Base-by-base conservation (phyloP, 1,139 yeast species). In the Hyphopichia khmerensis region DNA sequence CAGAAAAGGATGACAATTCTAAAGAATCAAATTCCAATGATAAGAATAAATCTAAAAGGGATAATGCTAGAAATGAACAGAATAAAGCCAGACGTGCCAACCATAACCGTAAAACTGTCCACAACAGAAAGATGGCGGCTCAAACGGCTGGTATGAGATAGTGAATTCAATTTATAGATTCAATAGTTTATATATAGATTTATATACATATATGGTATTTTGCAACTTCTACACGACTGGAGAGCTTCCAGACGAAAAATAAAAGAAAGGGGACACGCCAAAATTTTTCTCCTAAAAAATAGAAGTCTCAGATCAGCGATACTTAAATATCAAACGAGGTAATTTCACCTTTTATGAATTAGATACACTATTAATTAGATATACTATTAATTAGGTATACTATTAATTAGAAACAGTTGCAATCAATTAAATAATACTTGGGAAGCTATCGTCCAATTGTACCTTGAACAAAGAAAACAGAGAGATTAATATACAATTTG, bases 21-120 rank as follows among this genome's bases (percentile, higher is more conserved):
- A n/a, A 7, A 19, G 36, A 19, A 4, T 21, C 36, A 13, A 11
- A 16, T 6, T 31, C 38, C 43, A 47, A 46, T 11, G 50, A 50
- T 2, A 69, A 69, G 49, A 62, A 52, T 34, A 66, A 63, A 40
- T 37, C 40, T 24, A 54, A 52, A 43, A 41, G 46, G 3, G 42
- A 45, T 1, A 62, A 69, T 21, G 73, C 75, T 1, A 61, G 67
- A 42, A 80, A 82, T 46, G 84, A 79, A 41, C 72, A 75, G 49
- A 72, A 80, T 44, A 83, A 84, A 59, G 74, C 84, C 1, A 62
- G 72, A 2, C 67, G 61, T 38, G 87, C 80, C 1, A 84, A 84
- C 52, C 89, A 84, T 52, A 82, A 79, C 56, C 66, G 91, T 45
- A 84, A 82, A 52, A 49, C 72, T 2, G 85, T 79, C 0, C 87